phyloP scores from a whole-genome alignment of 257 asterid genomes.

The Gentiana straminea region DNA sequence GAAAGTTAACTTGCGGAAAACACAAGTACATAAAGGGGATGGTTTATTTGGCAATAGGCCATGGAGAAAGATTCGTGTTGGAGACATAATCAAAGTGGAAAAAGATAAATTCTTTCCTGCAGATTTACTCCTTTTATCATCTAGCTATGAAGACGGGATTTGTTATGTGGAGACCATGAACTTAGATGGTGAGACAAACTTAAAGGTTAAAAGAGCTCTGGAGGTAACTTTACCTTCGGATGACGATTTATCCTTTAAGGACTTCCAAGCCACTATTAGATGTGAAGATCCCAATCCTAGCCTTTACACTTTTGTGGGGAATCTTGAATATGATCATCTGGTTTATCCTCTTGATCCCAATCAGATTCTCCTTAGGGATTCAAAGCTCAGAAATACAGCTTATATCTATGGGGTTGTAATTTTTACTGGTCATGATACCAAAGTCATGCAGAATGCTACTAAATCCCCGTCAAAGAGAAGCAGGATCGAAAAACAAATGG shows the following conservation, averaged over 20 bases:
- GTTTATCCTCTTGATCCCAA: constrained; percentile 79
- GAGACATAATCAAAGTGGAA: constrained; percentile 80
- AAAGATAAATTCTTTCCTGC: constrained; percentile 90
- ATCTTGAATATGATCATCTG: constrained; percentile 54
- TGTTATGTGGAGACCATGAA: constrained; percentile 97
- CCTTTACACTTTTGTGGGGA: constrained; percentile 84
- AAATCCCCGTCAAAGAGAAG: constrained; percentile 93
- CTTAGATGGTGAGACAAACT: constrained; percentile 93
- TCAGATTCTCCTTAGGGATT: constrained; percentile 89
- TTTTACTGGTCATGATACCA: constrained; percentile 88
- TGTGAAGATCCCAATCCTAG: constrained; percentile 93
- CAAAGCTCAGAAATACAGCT: constrained; percentile 84
- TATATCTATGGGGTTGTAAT: constrained; percentile 76
- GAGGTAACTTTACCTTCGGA: constrained; percentile 60
- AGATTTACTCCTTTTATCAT: constrained; percentile 75
- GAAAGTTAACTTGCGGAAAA: constrained; percentile 84
- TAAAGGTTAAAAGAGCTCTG: constrained; percentile 75
- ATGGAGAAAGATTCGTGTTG: constrained; percentile 90
- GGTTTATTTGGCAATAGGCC: constrained; percentile 63
- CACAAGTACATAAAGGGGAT: constrained; percentile 43
- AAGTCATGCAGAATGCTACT: constrained; percentile 91
- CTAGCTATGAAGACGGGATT: constrained; percentile 88
- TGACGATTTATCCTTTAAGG: constrained; percentile 56
- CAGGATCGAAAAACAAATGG: constrained; percentile 81
- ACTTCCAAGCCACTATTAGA: constrained; percentile 53